Conservation (phyloP, 768 basidiomycete species). For the Solioccasus polychromus region DNA sequence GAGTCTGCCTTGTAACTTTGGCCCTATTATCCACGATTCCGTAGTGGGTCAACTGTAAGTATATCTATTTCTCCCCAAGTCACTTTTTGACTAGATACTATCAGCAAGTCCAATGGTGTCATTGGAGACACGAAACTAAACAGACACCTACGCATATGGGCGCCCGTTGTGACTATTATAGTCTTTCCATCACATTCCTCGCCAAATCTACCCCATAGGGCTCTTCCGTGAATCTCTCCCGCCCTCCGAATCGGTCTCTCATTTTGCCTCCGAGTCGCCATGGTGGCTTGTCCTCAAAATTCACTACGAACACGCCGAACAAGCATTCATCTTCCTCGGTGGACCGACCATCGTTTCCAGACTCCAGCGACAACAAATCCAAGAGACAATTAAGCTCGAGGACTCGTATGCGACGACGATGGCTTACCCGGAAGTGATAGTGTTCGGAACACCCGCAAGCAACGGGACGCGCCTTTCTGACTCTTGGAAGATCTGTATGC, state of each 20-base stretch:
- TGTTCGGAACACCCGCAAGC: no score
- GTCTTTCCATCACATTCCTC: neutral
- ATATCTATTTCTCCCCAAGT: no score
- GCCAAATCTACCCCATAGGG: slow-evolving; percentile 8
- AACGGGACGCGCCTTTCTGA: no score
- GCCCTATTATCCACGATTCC: neutral
- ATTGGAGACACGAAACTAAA: slow-evolving; percentile 21
- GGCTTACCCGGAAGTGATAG: slow-evolving; percentile 30
- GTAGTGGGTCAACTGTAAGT: slow-evolving; percentile 25
- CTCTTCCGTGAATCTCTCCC: slow-evolving; percentile 34
- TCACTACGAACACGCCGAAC: slow-evolving; percentile 22
- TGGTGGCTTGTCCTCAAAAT: slow-evolving; percentile 36
- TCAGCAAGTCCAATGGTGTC: slow-evolving; percentile 25
- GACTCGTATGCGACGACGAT: slow-evolving; percentile 26
- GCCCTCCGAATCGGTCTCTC: slow-evolving; percentile 28
- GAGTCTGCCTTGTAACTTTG: neutral
- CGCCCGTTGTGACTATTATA: slow-evolving; percentile 22
- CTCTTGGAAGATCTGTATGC: no score
- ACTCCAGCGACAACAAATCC: slow-evolving; percentile 20
- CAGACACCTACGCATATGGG: slow-evolving; percentile 23
- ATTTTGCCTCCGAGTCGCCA: slow-evolving; percentile 31
- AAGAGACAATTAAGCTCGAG: slow-evolving; percentile 30
- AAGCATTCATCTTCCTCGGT: slow-evolving; percentile 17
- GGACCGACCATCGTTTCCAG: slow-evolving; percentile 24
- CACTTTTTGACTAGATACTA: neutral